These are phyloP conservation scores for Pezicula carpinea DNA, from an alignment of 2,329 filamentous ascomycete species.

Conservation along the genomic window DNA sequence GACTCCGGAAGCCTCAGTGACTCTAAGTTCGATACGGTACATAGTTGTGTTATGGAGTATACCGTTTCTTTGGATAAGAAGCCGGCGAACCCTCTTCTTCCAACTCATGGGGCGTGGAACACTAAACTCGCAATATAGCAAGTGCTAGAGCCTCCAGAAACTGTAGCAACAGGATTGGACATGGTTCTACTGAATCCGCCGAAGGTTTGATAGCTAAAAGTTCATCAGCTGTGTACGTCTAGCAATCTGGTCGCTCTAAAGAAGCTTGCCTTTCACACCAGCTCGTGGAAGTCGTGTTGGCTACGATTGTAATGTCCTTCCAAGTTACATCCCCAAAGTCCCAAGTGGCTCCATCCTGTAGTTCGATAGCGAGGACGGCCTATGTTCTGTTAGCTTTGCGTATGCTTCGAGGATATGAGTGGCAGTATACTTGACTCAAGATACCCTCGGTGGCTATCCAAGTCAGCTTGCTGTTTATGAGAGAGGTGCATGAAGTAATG, in stretches of 20 bases:
- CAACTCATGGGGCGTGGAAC: background rate
- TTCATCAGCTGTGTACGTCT: too few relatives aligned
- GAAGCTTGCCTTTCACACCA: background rate
- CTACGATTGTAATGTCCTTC: background rate
- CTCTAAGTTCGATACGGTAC: too few relatives aligned
- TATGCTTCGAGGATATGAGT: background rate
- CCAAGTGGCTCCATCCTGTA: background rate
- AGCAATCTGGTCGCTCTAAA: background rate
- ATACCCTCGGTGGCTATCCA: background rate
- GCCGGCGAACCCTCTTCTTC: background rate
- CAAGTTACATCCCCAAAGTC: background rate
- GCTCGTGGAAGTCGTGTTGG: background rate
- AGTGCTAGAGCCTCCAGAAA: background rate
- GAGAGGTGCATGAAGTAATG: too few relatives aligned
- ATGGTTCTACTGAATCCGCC: background rate
- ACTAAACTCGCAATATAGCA: background rate
- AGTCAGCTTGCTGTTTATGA: background rate
- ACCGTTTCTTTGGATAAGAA: too few relatives aligned
- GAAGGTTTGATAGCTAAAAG: background rate
- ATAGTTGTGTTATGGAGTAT: too few relatives aligned
- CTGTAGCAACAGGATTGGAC: background rate
- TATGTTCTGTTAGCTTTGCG: background rate
- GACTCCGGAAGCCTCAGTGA: too few relatives aligned
- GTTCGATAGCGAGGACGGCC: conserved; percentile 1
- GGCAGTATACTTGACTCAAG: background rate